Conservation (phyloP, 2,329 filamentous ascomycete genomes). For the Blumeria hordei region DNA sequence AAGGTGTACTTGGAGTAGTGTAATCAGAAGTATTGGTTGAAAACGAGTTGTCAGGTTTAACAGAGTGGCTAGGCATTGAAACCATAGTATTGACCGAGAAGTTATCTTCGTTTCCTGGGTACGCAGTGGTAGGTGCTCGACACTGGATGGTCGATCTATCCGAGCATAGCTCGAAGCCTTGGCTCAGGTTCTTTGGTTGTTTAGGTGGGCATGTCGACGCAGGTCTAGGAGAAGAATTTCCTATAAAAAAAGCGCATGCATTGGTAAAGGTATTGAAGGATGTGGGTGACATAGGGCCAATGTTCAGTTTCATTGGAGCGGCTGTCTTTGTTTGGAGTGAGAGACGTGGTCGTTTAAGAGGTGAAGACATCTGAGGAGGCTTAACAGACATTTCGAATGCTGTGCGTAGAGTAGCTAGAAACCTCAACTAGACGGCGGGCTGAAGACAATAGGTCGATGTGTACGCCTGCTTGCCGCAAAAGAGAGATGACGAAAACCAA, state of each 20-base stretch:
- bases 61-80: too few relatives aligned
- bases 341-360: constrained; percentile 23
- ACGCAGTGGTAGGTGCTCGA: too few relatives aligned
- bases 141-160: too few relatives aligned
- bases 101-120: too few relatives aligned
- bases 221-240: constrained; percentile 27
- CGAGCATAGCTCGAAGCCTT: constrained; percentile 4
- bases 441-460: too few relatives aligned
- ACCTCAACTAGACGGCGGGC: too few relatives aligned
- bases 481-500: too few relatives aligned
- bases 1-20: constrained; percentile 15
- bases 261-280: constrained; percentile 43
- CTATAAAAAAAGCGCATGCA: constrained; percentile 37
- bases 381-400: constrained; percentile 11
- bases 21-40: neutral
- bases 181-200: constrained; percentile 14
- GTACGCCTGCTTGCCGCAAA: too few relatives aligned
- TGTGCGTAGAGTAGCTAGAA: neutral
- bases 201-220: constrained; percentile 12
- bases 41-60: too few relatives aligned
- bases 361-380: constrained; percentile 9
- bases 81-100: too few relatives aligned
- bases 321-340: constrained; percentile 25
- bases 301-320: constrained; percentile 20
- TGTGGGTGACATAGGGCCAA: constrained; percentile 34